Percentiles rank a stretch among this genome's conserved stretches.
These are phyloP conservation scores for Solanum lycopersicoides DNA, from an alignment of 257 asterid species.

Conservation along the genomic window DNA sequence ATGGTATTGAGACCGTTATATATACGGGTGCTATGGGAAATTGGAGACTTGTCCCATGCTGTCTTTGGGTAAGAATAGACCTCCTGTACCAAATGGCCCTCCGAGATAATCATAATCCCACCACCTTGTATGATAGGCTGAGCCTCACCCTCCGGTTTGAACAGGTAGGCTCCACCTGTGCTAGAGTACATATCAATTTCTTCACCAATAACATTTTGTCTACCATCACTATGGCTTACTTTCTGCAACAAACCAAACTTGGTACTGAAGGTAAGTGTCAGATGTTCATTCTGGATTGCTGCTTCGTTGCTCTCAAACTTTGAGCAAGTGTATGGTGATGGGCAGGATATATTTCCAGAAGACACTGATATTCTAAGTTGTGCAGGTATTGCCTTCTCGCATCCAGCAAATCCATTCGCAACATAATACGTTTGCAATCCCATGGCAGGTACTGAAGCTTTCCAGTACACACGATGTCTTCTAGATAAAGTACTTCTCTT, in stretches of 20 bases:
- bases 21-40: conserved; percentile 83
- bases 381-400: conserved; percentile 96
- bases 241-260: conserved; percentile 62
- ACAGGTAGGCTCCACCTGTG: conserved; percentile 91
- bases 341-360: conserved; percentile 50
- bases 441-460: conserved; percentile 76
- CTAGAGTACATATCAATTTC: conserved; percentile 78
- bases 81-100: conserved; percentile 80
- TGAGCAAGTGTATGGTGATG: conserved; percentile 60
- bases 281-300: conserved; percentile 54
- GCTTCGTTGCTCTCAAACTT: conserved; percentile 48
- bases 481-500: conserved; percentile 47
- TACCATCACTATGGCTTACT: conserved; percentile 45
- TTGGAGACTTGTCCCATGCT: conserved; percentile 50
- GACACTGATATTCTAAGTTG: conserved; percentile 31
- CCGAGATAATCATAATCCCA: conserved; percentile 61
- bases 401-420: conserved; percentile 94
- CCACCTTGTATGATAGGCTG: conserved; percentile 41
- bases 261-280: conserved; percentile 47
- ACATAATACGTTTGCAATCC: conserved; percentile 94
- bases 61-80: conserved; percentile 72
- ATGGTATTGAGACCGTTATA: conserved; percentile 45
- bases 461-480: conserved; percentile 89
- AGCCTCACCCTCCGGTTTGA: conserved; percentile 87
- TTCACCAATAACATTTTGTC: conserved; percentile 43